A percentile compares a stretch with the other conserved stretches of the same genome.
Conservation (phyloP, 2,329 filamentous ascomycete species). For the Aspergillus nomiae region DNA sequence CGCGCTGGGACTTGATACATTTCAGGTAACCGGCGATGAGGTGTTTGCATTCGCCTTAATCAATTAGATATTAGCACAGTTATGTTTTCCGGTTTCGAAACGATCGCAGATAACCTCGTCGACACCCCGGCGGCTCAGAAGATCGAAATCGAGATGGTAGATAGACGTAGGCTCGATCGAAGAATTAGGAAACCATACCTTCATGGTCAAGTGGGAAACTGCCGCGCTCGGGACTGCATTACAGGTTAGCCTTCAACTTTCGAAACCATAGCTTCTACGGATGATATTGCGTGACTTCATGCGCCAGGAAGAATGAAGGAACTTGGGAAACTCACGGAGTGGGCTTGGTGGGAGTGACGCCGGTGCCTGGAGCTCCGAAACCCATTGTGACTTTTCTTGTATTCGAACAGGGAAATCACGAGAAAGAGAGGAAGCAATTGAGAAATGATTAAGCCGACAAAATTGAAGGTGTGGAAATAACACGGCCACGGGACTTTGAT, state of each 20-base stretch:
- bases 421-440: background rate
- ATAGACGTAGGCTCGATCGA: background rate
- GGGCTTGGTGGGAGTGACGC: conserved; percentile 65
- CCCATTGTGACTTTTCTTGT: conserved; percentile 37
- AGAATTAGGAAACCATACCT: conserved; percentile 48
- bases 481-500: conserved; percentile 5
- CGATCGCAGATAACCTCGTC: background rate
- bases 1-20: conserved; percentile 82
- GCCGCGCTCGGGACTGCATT: conserved; percentile 76
- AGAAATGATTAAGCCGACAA: background rate
- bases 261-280: background rate
- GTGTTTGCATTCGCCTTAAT: conserved; percentile 82
- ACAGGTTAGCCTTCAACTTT: conserved; percentile 9
- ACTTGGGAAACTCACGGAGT: conserved; percentile 60
- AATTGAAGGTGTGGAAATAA: conserved; percentile 2
- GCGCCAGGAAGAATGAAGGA: background rate
- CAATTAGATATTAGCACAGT: conserved; percentile 2
- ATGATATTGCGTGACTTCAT: background rate
- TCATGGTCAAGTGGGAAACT: conserved; percentile 97
- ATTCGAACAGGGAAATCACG: too few relatives aligned
- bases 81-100: background rate
- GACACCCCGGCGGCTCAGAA: background rate
- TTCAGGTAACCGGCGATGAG: conserved; percentile 83
- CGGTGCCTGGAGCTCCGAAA: conserved; percentile 72
- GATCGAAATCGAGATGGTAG: background rate